Evolutionary conservation across 345 rosid genomes (phyloP).

Genomic region (Citrus hindsii): DNA sequence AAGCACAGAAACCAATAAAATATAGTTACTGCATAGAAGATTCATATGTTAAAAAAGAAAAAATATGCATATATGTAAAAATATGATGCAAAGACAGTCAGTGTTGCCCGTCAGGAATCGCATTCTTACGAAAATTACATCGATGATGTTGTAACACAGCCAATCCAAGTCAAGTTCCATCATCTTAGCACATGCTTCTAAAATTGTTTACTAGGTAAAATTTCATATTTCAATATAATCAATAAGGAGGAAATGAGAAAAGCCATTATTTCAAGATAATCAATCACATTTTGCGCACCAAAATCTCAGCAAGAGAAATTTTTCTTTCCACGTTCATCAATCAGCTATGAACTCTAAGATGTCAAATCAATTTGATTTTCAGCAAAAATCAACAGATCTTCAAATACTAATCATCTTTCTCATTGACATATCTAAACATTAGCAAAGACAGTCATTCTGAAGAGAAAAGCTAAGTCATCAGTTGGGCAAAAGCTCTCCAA

Average conservation of each 20-base stretch:
- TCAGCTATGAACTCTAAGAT: neutral
- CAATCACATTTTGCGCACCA: neutral
- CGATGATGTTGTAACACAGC: neutral
- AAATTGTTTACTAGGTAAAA: neutral
- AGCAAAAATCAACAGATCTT: neutral
- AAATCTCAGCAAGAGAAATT: neutral
- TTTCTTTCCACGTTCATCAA: neutral
- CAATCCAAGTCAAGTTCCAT: neutral
- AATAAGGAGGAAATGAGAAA: neutral
- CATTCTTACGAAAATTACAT: neutral
- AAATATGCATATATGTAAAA: neutral
- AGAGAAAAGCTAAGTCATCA: neutral
- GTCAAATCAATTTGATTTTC: neutral
- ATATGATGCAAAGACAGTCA: neutral
- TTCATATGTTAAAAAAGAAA: neutral
- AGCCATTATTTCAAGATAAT: neutral
- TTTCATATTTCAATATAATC: neutral
- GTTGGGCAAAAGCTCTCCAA: neutral
- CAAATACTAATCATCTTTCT: neutral
- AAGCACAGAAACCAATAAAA: neutral
- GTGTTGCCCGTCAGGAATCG: neutral
- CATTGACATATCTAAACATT: neutral
- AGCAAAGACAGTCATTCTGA: neutral
- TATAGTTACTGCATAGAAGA: neutral
- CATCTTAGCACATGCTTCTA: neutral